These are phyloP conservation scores for Russula abietina DNA, from an alignment of 768 basidiomycete genomes.

Conservation along the genomic window DNA sequence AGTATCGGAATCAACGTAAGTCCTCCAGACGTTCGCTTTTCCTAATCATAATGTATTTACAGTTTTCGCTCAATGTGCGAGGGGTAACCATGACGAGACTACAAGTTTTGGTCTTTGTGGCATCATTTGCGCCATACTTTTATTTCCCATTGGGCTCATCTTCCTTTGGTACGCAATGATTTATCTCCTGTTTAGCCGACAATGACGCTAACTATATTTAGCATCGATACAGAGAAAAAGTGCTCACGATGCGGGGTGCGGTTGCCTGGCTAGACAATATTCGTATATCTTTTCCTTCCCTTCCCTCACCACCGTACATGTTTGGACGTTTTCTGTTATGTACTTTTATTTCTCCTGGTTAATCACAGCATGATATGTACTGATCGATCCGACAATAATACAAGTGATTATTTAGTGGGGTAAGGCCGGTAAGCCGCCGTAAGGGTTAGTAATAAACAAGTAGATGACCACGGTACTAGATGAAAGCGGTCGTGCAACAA, in stretches of 20 bases:
- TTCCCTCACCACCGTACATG: not conserved
- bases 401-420: not conserved
- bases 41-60: not conserved
- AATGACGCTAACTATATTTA: not conserved
- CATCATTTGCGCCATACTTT: conserved; percentile 30
- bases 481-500: not conserved
- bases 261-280: conserved; percentile 3
- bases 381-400: not conserved
- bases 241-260: conserved; percentile 29
- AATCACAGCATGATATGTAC: not conserved
- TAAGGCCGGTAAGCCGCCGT: too few relatives aligned
- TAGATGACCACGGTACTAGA: not conserved
- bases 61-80: conserved; percentile 30
- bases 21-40: not conserved
- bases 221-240: conserved; percentile 28
- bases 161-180: conserved; percentile 27
- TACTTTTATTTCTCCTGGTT: not conserved
- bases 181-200: not conserved
- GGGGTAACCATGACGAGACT: conserved; percentile 30
- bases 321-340: conserved; percentile 6
- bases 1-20: conserved; percentile 25
- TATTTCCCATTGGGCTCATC: conserved; percentile 30
- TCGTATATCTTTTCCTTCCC: not conserved
- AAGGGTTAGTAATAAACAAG: conserved; percentile 12
- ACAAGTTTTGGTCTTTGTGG: conserved; percentile 30